Conservation (phyloP, 192 early-diverging fungal species). For the Kickxella alabastrina region DNA sequence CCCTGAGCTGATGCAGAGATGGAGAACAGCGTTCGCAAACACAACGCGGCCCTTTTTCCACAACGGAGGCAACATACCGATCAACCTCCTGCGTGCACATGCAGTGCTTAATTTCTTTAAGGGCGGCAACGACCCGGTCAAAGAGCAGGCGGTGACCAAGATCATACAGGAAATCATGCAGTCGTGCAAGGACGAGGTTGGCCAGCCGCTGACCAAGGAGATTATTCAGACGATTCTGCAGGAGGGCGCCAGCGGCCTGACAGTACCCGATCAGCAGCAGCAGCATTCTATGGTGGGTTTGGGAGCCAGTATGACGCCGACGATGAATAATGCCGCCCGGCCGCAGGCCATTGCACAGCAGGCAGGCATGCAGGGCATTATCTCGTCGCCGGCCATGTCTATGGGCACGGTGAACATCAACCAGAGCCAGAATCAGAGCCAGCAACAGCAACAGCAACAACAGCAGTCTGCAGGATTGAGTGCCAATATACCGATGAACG, state of each 20-base stretch:
- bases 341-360: not conserved
- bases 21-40: conserved; percentile 11
- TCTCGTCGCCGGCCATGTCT: conserved; percentile 25
- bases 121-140: conserved; percentile 6
- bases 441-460: too few species aligned
- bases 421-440: not conserved
- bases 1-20: conserved; percentile 16
- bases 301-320: not conserved
- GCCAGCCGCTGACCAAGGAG: conserved; percentile 3
- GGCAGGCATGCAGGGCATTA: conserved; percentile 11
- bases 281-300: not conserved
- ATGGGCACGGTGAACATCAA: conserved; percentile 4
- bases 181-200: conserved; percentile 11
- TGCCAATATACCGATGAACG: not conserved
- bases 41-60: conserved; percentile 14
- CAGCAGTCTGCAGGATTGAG: not conserved
- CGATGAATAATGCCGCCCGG: not conserved
- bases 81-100: conserved; percentile 13
- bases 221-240: conserved; percentile 7
- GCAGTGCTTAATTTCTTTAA: conserved; percentile 5
- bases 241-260: not conserved
- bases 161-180: conserved; percentile 16
- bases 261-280: not conserved
- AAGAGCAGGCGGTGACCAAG: conserved; percentile 1
- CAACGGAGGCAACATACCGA: conserved; percentile 5